Conservation (phyloP, 2,329 filamentous ascomycete species). For the Orbilia blumenaviensis region DNA sequence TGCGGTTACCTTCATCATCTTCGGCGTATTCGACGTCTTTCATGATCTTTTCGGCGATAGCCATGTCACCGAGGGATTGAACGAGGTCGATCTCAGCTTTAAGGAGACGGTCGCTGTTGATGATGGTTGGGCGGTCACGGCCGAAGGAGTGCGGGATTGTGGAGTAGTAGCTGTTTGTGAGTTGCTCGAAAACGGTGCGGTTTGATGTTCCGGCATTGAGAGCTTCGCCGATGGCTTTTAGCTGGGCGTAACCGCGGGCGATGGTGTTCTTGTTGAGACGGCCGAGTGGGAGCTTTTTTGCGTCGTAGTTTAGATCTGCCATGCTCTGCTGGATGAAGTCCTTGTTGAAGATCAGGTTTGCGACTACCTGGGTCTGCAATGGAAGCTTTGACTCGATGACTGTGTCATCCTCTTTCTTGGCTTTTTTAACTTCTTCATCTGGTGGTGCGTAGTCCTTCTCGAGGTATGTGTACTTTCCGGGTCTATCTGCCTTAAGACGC, state of each 20-base stretch:
- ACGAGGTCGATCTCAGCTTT: constrained; percentile 82
- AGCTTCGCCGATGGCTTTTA: constrained; percentile 77
- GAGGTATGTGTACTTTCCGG: constrained; percentile 78
- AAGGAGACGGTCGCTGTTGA: constrained; percentile 68
- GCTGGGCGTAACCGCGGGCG: constrained; percentile 74
- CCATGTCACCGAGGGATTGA: constrained; percentile 85
- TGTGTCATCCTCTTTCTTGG: constrained; percentile 59
- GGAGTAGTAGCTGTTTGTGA: constrained; percentile 83
- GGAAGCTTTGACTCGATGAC: constrained; percentile 69
- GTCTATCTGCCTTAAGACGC: constrained; percentile 68
- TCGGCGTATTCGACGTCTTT: constrained; percentile 69
- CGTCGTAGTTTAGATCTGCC: constrained; percentile 74
- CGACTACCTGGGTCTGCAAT: constrained; percentile 71
- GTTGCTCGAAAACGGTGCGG: constrained; percentile 66
- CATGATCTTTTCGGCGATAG: constrained; percentile 77
- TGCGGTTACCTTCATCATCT: constrained; percentile 63
- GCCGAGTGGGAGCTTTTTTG: constrained; percentile 80
- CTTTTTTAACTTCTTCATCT: constrained; percentile 66
- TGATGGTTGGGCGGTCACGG: constrained; percentile 75
- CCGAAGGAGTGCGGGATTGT: constrained; percentile 84
- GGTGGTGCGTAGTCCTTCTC: constrained; percentile 78
- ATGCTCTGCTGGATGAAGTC: constrained; percentile 72
- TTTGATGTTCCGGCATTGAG: constrained; percentile 65
- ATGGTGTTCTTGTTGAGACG: constrained; percentile 85
- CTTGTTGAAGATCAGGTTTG: constrained; percentile 85